A percentile compares a stretch with the other conserved stretches of the same genome.
These are phyloP conservation scores for Limtongia smithiae DNA, from an alignment of 805 yeast species.

Conservation along the genomic window DNA sequence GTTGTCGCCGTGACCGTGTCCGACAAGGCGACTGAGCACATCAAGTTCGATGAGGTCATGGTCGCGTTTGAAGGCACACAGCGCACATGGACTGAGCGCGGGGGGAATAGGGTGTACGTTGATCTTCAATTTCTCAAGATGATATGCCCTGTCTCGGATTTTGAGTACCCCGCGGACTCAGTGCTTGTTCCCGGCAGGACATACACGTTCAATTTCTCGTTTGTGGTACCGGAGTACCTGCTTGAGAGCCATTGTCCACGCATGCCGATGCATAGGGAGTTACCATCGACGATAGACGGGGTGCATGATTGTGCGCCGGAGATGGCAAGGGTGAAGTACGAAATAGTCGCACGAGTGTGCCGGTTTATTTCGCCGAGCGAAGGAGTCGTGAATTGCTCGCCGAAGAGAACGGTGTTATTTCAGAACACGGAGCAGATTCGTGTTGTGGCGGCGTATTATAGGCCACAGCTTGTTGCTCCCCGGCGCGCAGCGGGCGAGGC, in stretches of 20 bases:
- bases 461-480: too few relatives aligned
- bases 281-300: slow-evolving; percentile 22
- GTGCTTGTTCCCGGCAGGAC: slow-evolving; percentile 9
- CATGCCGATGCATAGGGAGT: slow-evolving; percentile 12
- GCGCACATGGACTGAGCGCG: slow-evolving; percentile 11
- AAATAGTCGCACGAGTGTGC: slow-evolving; percentile 7
- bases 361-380: neutral
- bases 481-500: slow-evolving; percentile 10
- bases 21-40: neutral
- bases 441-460: slow-evolving; percentile 17
- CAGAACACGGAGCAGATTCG: slow-evolving; percentile 1
- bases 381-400: neutral
- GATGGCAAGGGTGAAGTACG: slow-evolving; percentile 20
- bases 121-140: slow-evolving; percentile 15
- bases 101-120: neutral
- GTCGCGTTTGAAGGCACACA: slow-evolving; percentile 21
- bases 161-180: slow-evolving; percentile 8
- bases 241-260: slow-evolving; percentile 21
- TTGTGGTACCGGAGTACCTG: slow-evolving; percentile 20
- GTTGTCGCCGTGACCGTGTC: neutral
- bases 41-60: slow-evolving; percentile 2
- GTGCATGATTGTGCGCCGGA: slow-evolving; percentile 22
- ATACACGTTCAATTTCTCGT: slow-evolving; percentile 18
- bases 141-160: slow-evolving; percentile 11
- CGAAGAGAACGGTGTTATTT: neutral